Percentiles rank a stretch among this genome's conserved stretches.
These are phyloP conservation scores for Ambrosiella cleistominuta DNA, from an alignment of 2,329 filamentous ascomycete species.

Conservation along the genomic window DNA sequence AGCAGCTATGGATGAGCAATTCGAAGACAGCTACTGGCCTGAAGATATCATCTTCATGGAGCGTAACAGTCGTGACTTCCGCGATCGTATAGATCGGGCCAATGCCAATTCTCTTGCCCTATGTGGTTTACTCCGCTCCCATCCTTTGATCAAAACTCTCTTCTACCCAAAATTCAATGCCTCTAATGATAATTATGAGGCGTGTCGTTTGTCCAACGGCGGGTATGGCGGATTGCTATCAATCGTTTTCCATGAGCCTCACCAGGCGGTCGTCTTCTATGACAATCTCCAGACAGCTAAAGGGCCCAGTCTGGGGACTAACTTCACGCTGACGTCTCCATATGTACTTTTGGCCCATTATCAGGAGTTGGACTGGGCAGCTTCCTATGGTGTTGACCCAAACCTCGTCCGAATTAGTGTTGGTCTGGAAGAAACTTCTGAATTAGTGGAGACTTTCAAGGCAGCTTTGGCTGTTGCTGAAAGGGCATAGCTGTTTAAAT, in stretches of 20 bases:
- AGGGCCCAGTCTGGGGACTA: slow-evolving; percentile 86
- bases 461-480: slow-evolving; percentile 44
- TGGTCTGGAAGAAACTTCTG: slow-evolving; percentile 61
- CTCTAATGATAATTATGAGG: slow-evolving; percentile 58
- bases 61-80: slow-evolving; percentile 86
- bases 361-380: slow-evolving; percentile 78
- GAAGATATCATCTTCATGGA: slow-evolving; percentile 93
- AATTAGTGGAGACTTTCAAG: slow-evolving; percentile 46
- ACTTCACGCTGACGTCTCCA: slow-evolving; percentile 83
- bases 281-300: slow-evolving; percentile 78
- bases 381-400: slow-evolving; percentile 60
- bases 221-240: slow-evolving; percentile 86
- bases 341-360: slow-evolving; percentile 90
- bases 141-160: slow-evolving; percentile 51
- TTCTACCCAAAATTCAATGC: slow-evolving; percentile 74
- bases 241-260: slow-evolving; percentile 54
- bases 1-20: slow-evolving; percentile 42
- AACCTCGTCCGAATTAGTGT: slow-evolving; percentile 75
- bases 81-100: slow-evolving; percentile 62
- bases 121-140: slow-evolving; percentile 48
- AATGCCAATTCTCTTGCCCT: slow-evolving; percentile 75
- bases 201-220: slow-evolving; percentile 51
- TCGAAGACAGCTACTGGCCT: slow-evolving; percentile 83
- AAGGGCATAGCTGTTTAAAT: neutral
- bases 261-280: slow-evolving; percentile 65